A percentile compares a stretch with the other conserved stretches of the same genome.
phyloP scores from a whole-genome alignment of 805 yeast genomes.

The Diddensiella transvaalensis region DNA sequence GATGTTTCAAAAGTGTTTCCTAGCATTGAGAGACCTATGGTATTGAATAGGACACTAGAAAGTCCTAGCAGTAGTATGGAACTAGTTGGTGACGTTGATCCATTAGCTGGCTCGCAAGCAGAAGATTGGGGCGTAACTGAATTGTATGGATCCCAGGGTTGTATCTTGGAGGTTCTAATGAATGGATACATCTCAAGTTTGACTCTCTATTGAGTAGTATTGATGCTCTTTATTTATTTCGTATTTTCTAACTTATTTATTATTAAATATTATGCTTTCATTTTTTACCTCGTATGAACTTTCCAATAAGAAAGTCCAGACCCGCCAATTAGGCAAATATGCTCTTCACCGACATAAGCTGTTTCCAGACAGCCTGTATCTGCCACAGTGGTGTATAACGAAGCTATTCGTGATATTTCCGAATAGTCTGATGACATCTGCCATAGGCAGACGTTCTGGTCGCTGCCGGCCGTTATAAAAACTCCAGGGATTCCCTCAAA shows the following conservation, averaged over 20 bases:
- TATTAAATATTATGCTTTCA: too few relatives aligned
- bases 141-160: conserved; percentile 21
- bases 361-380: conserved; percentile 72
- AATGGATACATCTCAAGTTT: neutral
- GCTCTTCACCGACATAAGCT: neutral
- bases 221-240: neutral
- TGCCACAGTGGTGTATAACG: conserved; percentile 73
- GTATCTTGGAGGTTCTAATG: conserved; percentile 24
- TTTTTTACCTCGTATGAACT: too few relatives aligned
- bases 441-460: conserved; percentile 77
- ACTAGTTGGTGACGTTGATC: conserved; percentile 23
- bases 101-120: neutral
- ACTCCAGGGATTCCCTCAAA: conserved; percentile 25
- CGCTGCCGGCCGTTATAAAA: conserved; percentile 68
- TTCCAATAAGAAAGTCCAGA: conserved; percentile 13
- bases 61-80: conserved; percentile 30
- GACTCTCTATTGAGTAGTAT: neutral
- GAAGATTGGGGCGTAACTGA: conserved; percentile 26
- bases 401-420: conserved; percentile 34
- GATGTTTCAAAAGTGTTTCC: conserved; percentile 6
- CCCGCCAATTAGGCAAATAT: conserved; percentile 12
- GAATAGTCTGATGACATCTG: conserved; percentile 28
- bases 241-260: neutral
- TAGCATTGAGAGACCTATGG: conserved; percentile 22
- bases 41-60: conserved; percentile 25